phyloP scores from a whole-genome alignment of 495 filamentous ascomycete species.

The Neurospora tetrasperma region DNA sequence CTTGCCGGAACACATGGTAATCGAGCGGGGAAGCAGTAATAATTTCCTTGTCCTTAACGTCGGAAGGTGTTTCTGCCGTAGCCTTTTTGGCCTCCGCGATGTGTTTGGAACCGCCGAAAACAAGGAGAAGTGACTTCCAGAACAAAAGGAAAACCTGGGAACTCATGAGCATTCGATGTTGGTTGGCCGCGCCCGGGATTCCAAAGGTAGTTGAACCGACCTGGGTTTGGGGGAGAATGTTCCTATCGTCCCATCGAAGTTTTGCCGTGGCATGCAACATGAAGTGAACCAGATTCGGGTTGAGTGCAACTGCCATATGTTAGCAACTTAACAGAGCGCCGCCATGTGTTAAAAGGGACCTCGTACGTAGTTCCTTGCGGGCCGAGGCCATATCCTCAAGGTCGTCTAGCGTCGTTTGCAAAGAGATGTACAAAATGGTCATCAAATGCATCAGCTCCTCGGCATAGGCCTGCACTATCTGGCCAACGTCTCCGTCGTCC shows the following conservation, averaged over 20 bases:
- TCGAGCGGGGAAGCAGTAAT: constrained; percentile 91
- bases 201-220: constrained; percentile 4
- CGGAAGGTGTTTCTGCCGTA: constrained; percentile 39
- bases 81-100: constrained; percentile 65
- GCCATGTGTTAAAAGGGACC: background rate
- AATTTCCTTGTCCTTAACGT: constrained; percentile 37
- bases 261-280: constrained; percentile 65
- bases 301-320: constrained; percentile 37
- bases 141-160: constrained; percentile 59
- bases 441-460: constrained; percentile 51
- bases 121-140: constrained; percentile 83
- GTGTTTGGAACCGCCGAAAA: constrained; percentile 66
- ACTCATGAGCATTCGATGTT: constrained; percentile 7
- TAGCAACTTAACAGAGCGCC: constrained; percentile 14
- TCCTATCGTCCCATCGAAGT: constrained; percentile 76
- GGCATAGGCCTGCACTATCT: constrained; percentile 29
- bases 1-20: constrained; percentile 92
- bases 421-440: constrained; percentile 60
- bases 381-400: constrained; percentile 28
- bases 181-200: constrained; percentile 6
- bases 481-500: background rate
- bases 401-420: constrained; percentile 55
- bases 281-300: constrained; percentile 60
- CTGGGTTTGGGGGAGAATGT: constrained; percentile 26
- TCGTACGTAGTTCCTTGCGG: constrained; percentile 33